Base-by-base conservation (phyloP, 2,329 filamentous ascomycete species). In the Lizonia empirigonia region DNA sequence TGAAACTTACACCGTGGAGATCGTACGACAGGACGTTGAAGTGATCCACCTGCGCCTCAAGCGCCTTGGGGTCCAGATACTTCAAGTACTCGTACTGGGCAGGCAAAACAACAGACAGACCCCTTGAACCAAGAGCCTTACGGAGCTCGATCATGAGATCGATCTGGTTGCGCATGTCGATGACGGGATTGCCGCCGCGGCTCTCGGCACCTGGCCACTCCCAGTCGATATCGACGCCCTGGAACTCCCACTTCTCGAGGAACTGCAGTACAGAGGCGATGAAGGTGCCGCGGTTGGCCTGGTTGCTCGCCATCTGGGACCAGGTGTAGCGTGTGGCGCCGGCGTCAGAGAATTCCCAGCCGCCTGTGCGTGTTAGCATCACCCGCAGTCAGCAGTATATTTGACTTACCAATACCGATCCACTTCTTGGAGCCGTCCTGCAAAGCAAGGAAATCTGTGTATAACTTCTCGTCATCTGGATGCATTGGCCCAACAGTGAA, bases 21-120 rank as follows among this genome's bases (percentile, higher is more conserved):
- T 80, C 76, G 51, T 80, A 80, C 0, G 68, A 68, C 68, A 80
- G 76, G n/a, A 80, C 29, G 48, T 78, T 80, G 55, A 78, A 72
- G 56, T 64, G 78, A 48, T 78, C 72, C 4, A 76, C 64, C 22
- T 66, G 50, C 7, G 58, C 40, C 16, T 56, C 53, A 7, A 68
- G 50, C 16, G 62, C 59, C 49, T 62, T 56, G 6, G 62, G 36
- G 37, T 72, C 62, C 20, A 71, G 62, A 20, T 58, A 44, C 22
- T 59, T 50, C 24, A 72, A 46, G 20, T 69, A 68, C 50, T 59
- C 64, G 19, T 64, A 67, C 23, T 60, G 58, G 2, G 65, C 59
- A 0, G 67, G 67, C 1, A 68, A 30, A 1, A 64, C 67, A 13
- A 70, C 57, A 7, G 57, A 60, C 2, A 74, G 48, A 5, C 59